These are phyloP conservation scores for Trifolium repens DNA, from an alignment of 306 rosid species.

Conservation along the genomic window DNA sequence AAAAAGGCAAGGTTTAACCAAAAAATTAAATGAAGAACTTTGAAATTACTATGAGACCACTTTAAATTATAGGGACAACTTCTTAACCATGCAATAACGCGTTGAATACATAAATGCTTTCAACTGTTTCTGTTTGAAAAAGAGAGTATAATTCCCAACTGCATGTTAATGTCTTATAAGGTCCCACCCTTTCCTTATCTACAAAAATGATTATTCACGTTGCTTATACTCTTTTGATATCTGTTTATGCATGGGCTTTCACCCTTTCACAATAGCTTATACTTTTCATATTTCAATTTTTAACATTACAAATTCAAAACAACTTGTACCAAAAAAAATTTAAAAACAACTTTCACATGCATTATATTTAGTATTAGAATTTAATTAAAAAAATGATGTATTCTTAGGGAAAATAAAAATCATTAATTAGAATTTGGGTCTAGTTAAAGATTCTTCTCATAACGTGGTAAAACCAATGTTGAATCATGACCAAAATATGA, in stretches of 20 bases:
- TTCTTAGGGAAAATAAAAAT: too few relatives aligned
- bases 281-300: background rate
- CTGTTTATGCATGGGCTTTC: constrained; percentile 34
- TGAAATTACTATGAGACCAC: constrained; percentile 44
- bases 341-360: too few relatives aligned
- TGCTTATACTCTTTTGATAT: constrained; percentile 19
- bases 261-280: background rate
- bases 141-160: constrained; percentile 29
- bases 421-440: too few relatives aligned
- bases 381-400: too few relatives aligned
- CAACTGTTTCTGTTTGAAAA: constrained; percentile 56
- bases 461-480: too few relatives aligned
- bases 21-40: background rate
- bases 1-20: background rate
- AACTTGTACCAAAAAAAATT: too few relatives aligned
- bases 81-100: constrained; percentile 52
- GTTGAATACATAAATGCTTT: constrained; percentile 56
- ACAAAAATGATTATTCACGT: constrained; percentile 21
- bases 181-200: constrained; percentile 31
- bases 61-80: constrained; percentile 48
- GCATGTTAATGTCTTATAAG: constrained; percentile 5
- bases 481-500: too few relatives aligned
- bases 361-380: too few relatives aligned
- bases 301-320: background rate
- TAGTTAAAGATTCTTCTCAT: too few relatives aligned